Evolutionary conservation across 2,329 filamentous ascomycete species (phyloP), one percentile per base, ranked within the genome.

Genomic region (Penicillium sp.): DNA sequence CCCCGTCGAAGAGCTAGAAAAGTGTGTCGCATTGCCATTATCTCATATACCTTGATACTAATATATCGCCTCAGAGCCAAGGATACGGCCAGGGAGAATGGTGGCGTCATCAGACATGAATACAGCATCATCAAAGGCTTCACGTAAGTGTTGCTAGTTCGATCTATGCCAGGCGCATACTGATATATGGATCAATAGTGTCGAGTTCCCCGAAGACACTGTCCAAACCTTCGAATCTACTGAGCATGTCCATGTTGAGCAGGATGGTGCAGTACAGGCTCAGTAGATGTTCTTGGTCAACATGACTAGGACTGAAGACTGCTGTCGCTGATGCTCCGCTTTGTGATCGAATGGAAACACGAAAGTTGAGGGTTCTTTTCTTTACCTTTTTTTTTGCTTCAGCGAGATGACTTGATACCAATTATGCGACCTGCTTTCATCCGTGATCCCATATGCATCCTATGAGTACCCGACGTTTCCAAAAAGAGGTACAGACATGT

Each of bases 61-160:
- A 69, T 30, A 17, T 36, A 11, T 16, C 26, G 44, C 14, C 33
- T 26, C 67, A 91, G 89, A 50, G 88, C 89, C 58, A 96, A 96
- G 85, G 78, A 92, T 73, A 78, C 87, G 56, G 89, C 87, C 65
- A 77, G 73, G 57, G 82, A 88, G 40, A 85, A 93, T 72, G 93
- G 93, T 70, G 93, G 91, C 72, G 85, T 84, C 75, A 94, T 97
- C 77, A 84, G 78, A 53, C 86, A 94, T 66, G 89, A 94, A 73
- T 96, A 90, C 81, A 87, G 78, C 58, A 77, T 96, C 67, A 91
- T 96, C 82, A 95, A 93, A 80, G 92, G 88, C 56, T 97, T 97
- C 80, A 87, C 89, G 93, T 97, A 85, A 65, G 89, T 81, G 44
- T 33, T 26, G 55, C 33, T 16, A 5, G 16, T 35, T 22, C 4